phyloP scores from a whole-genome alignment of 1,284 basidiomycete genomes.

The Kalmanozyma brasiliensis region DNA sequence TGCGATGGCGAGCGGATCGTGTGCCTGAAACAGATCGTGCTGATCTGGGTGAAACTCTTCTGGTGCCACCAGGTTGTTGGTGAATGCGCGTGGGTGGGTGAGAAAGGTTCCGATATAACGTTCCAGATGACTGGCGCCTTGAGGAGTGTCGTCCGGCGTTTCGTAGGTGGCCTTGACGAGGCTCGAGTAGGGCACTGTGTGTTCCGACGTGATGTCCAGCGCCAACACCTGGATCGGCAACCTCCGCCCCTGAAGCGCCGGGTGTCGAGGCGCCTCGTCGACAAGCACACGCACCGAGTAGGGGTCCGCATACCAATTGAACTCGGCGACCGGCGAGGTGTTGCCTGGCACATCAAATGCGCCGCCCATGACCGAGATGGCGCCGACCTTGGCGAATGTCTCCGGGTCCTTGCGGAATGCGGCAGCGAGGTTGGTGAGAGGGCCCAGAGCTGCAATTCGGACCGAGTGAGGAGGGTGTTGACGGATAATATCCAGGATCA shows the following conservation, averaged over 20 bases:
- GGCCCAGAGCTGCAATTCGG: constrained; percentile 86
- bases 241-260: constrained; percentile 16
- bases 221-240: constrained; percentile 59
- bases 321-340: constrained; percentile 75
- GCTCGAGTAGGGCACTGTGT: constrained; percentile 58
- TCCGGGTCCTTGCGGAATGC: constrained; percentile 75
- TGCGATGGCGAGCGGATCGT: constrained; percentile 64
- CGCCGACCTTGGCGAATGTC: constrained; percentile 73
- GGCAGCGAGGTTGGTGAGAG: constrained; percentile 84
- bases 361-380: constrained; percentile 94
- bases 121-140: constrained; percentile 30
- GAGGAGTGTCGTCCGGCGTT: constrained; percentile 13
- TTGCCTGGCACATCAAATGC: constrained; percentile 92
- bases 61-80: constrained; percentile 56
- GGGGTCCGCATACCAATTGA: constrained; percentile 93
- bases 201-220: constrained; percentile 58
- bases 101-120: constrained; percentile 57
- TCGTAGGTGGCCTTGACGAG: constrained; percentile 50
- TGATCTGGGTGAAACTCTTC: constrained; percentile 53
- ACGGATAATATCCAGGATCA: constrained; percentile 77
- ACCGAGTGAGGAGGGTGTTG: constrained; percentile 75
- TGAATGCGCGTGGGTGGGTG: constrained; percentile 57
- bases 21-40: constrained; percentile 61
- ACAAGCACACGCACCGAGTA: constrained; percentile 74
- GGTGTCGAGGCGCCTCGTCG: constrained; percentile 45